These are phyloP conservation scores for Gonapodya sp. DNA, from an alignment of 192 early-diverging fungal species.

Conservation along the genomic window DNA sequence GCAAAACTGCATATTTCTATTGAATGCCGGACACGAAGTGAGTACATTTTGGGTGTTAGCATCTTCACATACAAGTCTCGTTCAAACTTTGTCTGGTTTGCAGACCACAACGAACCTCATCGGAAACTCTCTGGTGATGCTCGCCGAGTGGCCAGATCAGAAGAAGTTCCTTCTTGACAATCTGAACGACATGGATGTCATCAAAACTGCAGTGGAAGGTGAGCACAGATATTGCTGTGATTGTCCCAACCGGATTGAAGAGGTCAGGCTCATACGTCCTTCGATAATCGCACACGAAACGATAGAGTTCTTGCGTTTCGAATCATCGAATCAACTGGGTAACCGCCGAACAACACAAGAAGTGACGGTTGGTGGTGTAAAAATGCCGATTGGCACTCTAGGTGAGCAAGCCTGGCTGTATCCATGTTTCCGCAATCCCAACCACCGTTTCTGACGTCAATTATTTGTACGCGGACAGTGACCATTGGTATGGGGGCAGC, in stretches of 20 bases:
- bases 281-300: not conserved
- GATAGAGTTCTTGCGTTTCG: not conserved
- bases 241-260: no score
- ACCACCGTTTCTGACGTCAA: no score
- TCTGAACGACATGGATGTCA: not conserved
- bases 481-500: constrained; percentile 1
- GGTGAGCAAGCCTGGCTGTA: no score
- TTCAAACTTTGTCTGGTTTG: not conserved
- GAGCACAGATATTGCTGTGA: not conserved
- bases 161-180: not conserved
- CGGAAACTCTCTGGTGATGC: not conserved
- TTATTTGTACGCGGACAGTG: no score
- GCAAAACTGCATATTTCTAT: constrained; percentile 5
- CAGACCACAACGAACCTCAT: constrained; percentile 10
- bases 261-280: not conserved
- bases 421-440: no score
- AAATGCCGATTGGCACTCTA: not conserved
- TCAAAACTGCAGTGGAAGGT: not conserved
- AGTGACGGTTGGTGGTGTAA: not conserved
- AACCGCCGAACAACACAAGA: not conserved
- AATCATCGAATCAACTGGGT: constrained; percentile 2
- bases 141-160: not conserved
- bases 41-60: not conserved
- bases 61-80: not conserved
- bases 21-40: not conserved